Base-by-base conservation (phyloP, 306 rosid genomes). In the Potentilla sterilis region DNA sequence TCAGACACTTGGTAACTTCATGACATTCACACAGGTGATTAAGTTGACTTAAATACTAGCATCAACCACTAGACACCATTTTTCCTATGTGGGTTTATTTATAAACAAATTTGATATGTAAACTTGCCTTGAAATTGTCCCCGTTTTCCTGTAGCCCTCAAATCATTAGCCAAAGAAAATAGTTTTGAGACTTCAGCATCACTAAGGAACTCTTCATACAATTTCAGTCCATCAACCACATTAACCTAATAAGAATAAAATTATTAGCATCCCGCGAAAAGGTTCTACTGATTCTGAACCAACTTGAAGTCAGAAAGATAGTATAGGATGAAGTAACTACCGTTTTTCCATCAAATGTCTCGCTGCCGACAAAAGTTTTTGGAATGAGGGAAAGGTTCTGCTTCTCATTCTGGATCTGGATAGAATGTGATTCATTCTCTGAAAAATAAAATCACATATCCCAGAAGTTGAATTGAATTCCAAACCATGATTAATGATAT, bases 81-180 rank as follows among this genome's bases (percentile, higher is more conserved):
- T 38, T 13, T 21, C 22, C 15, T 46, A 74, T 9, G 57, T 19
- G 40, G 24, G 14, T 43, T 34, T 28, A 44, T 32, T 28, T 41
- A 38, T 19, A 58, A 10, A 28, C 9, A 12, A 54, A 19, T 5
- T 13, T 9, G 18, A 61, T 48, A 37, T 41, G 41, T 57, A 41
- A 76, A 85, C 83, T 85, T 85, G 83, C 99, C 97, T 87, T 83
- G 97, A 47, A 84, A 75, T 63, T 89, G 96, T 63, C 97, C 91
- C 64, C 78, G 89, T 82, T 78, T 92, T 67, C 99, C 99, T 2
- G 89, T 75, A 79, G 86, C 77, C 83, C 91, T 89, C 73, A 90
- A 63, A 79, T 92, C 96, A 84, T 86, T 88, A 19, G 81, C 97
- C 82, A 90, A 69, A 19, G 87, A 82, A 81, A 86, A 75, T 68